Evolutionary conservation across 208 protist genomes (phyloP), one percentile per base, ranked within the genome.

Genomic region (Acanthamoeba lenticulata): DNA sequence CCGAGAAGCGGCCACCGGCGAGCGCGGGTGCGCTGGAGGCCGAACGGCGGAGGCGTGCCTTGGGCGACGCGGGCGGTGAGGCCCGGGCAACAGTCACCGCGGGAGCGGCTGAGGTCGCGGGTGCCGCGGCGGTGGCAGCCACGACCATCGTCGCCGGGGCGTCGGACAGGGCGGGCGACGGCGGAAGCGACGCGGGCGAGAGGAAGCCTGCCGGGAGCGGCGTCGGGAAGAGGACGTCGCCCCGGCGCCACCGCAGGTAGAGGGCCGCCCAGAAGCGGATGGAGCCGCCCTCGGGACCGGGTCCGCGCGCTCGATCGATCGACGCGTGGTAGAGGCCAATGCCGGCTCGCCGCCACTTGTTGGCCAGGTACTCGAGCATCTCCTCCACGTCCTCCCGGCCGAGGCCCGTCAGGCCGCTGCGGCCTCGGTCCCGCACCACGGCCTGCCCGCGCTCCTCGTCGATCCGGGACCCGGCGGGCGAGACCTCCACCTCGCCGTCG

Each of bases 251-350:
- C 15, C 74, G 74, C 44, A 85, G 74, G 74, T 85, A 85, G n/a
- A 85, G 74, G n/a, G 74, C 44, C 21, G 42, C 74, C 74, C 74
- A 85, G 74, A 85, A 85, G 38, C 74, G 74, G 36, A 85, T 85
- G 27, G 74, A 85, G 1, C 74, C 74, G 15, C 19, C 74, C 38
- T 85, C 44, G 11, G 44, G 74, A 2, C 74, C 74, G 2, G 44
- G n/a, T 0, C 74, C 74, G 6, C 74, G 74, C 5, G 74, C 32
- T 15, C 74, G 74, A 21, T 85, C 74, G 38, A 85, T 55, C n/a
- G 74, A 19, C 27, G 42, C 74, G 74, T 85, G 74, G 44, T 85
- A 85, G 24, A 85, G 74, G 0, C 74, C 74, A 2, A 85, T 85
- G 42, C 74, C 74, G 1, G 74, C 74, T 6, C 74, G 74, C 2